These are phyloP conservation scores for Neoboletus subvelutipes DNA, from an alignment of 768 basidiomycete species.

Conservation along the genomic window DNA sequence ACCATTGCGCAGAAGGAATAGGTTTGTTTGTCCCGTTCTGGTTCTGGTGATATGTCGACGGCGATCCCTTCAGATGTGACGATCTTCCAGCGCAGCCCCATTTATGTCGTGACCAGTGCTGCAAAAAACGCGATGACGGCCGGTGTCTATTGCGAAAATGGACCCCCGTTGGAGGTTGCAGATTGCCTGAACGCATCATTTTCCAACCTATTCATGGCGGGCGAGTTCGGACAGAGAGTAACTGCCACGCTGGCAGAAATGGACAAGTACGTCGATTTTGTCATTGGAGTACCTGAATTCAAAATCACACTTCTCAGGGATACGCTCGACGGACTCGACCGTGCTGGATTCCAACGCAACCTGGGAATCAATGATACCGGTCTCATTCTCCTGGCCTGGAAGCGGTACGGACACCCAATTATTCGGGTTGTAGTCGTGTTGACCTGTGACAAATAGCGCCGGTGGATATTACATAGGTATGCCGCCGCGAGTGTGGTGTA, in stretches of 20 bases:
- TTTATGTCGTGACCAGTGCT: conserved; percentile 4
- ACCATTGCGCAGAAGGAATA: background rate
- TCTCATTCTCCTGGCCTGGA: conserved; percentile 17
- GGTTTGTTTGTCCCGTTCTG: background rate
- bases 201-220: conserved; percentile 1
- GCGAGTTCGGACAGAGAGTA: conserved; percentile 5
- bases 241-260: background rate
- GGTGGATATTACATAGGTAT: conserved; percentile 41
- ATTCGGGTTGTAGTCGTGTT: background rate
- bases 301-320: background rate
- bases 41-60: background rate
- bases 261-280: background rate
- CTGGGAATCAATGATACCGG: conserved; percentile 37
- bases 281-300: background rate
- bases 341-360: conserved; percentile 12
- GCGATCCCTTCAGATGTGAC: background rate
- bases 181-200: conserved; percentile 4
- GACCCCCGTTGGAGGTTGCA: conserved; percentile 3
- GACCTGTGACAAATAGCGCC: conserved; percentile 16
- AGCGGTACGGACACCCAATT: background rate
- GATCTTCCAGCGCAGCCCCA: conserved; percentile 5
- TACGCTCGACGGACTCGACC: conserved; percentile 6
- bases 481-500: background rate
- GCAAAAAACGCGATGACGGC: conserved; percentile 4
- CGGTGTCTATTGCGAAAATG: conserved; percentile 4